Evolutionary conservation across 2,329 filamentous ascomycete genomes (phyloP), one percentile per base, ranked within the genome.

Genomic region (Xylaria polymorpha): DNA sequence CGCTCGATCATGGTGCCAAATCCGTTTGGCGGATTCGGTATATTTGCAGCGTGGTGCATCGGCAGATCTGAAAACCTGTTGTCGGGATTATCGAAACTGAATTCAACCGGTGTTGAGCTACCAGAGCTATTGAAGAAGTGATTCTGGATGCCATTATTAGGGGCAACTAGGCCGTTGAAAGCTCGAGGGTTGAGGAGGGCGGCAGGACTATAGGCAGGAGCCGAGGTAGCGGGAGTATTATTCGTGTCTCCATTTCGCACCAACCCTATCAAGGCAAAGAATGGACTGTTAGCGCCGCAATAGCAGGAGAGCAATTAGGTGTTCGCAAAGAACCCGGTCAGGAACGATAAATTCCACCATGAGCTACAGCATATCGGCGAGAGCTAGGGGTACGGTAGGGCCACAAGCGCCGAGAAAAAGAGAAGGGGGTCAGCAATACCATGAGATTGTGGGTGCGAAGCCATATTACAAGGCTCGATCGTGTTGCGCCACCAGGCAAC

Each of bases 1-100:
- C 89, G 87, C 79, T 97, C 93, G 55, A 97, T 88, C 82, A 94
- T 88, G 64, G 82, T 81, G 10, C 86, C 84, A 73, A 88, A 85
- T 32, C 88, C 87, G 60, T 77, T 79, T 29, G 67, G 51, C 22
- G 50, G 56, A 43, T 25, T 46, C 29, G 32, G 22, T 3, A 50
- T 46, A 46, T 56, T 61, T 9, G 43, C n/a, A 29, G 55, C 8
- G 15, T 64, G 64, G n/a, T 69, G 61, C 20, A 68, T 29, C 15
- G 64, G 46, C 61, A 70, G 8, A 71, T 70, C 55, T 68, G 67
- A 59, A 61, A 70, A 62, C 53, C 73, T 65, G 20, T 74, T 74
- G 48, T 74, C 71, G 3, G 78, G 75, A 39, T 68, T 79, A 25
- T 79, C 71, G 59, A 81, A 81, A 62, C 77, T 78, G 70, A 80